A percentile compares a stretch with the other conserved stretches of the same genome.
Conservation (phyloP, 805 yeast genomes). For the Lachancea quebecensis region DNA sequence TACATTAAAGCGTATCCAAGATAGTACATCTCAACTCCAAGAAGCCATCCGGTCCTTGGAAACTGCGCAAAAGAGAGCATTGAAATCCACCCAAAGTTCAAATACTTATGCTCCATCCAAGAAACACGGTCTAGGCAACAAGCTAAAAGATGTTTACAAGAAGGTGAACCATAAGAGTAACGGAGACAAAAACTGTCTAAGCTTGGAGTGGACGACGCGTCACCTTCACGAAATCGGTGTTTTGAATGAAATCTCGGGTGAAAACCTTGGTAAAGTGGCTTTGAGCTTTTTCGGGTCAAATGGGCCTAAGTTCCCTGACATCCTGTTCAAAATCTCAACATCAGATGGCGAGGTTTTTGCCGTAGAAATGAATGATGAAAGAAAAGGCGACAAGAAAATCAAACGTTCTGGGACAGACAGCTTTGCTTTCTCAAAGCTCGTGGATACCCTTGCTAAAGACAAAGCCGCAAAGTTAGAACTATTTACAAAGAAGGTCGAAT, state of each 20-base stretch:
- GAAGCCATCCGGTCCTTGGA: slow-evolving; percentile 37
- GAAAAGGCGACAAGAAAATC: slow-evolving; percentile 21
- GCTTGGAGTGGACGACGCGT: slow-evolving; percentile 72
- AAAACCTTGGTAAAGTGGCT: slow-evolving; percentile 34
- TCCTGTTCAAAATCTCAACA: slow-evolving; percentile 68
- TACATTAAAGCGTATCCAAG: slow-evolving; percentile 39
- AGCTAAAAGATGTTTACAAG: slow-evolving; percentile 37
- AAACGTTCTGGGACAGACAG: slow-evolving; percentile 35
- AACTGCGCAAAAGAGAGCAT: slow-evolving; percentile 43
- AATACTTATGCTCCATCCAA: slow-evolving; percentile 25
- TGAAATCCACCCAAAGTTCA: slow-evolving; percentile 41
- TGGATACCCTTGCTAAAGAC: slow-evolving; percentile 66
- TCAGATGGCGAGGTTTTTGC: slow-evolving; percentile 64
- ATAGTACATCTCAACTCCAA: slow-evolving; percentile 39
- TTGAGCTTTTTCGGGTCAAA: slow-evolving; percentile 35
- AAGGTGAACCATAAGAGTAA: slow-evolving; percentile 30
- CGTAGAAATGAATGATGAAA: slow-evolving; percentile 44
- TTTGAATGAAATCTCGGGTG: slow-evolving; percentile 52
- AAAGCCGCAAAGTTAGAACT: slow-evolving; percentile 45
- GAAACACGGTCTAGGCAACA: slow-evolving; percentile 29
- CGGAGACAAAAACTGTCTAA: slow-evolving; percentile 34
- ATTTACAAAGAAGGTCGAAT: slow-evolving; percentile 61
- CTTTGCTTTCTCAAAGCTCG: slow-evolving; percentile 62
- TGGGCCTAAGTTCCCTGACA: slow-evolving; percentile 52
- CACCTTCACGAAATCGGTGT: slow-evolving; percentile 69